Conservation (phyloP, 176 grass and related monocot species). For the Lolium rigidum region DNA sequence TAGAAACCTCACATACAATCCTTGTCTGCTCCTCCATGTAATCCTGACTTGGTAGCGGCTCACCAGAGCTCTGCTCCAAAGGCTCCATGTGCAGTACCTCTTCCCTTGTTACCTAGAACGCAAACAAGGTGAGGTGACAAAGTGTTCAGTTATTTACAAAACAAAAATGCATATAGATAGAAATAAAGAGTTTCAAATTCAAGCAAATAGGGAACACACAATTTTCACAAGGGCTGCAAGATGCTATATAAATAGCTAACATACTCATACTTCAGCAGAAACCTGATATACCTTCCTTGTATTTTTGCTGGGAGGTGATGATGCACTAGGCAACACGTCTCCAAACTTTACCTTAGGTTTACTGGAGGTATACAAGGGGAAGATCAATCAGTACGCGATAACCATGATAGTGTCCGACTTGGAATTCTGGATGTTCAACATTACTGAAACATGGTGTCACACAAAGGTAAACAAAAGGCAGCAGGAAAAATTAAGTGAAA, state of each 20-base stretch:
- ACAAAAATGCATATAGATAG: no score
- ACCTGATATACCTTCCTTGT: neutral
- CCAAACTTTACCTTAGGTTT: neutral
- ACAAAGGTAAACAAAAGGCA: neutral
- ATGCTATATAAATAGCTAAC: neutral
- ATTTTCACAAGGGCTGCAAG: neutral
- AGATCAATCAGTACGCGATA: neutral
- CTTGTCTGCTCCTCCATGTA: no score
- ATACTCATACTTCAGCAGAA: neutral
- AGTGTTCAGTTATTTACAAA: neutral
- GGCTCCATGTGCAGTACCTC: neutral
- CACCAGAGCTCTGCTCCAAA: neutral
- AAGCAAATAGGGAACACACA: neutral
- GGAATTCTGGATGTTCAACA: neutral
- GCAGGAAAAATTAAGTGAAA: neutral
- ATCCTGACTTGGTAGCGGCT: neutral
- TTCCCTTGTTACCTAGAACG: neutral
- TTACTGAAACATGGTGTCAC: neutral
- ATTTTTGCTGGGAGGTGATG: slow-evolving; percentile 20
- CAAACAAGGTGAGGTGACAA: neutral
- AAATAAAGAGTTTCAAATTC: neutral
- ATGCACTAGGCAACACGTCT: neutral
- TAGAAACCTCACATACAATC: no score
- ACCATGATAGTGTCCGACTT: neutral
- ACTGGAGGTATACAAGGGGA: slow-evolving; percentile 13